These are phyloP conservation scores for Aegle marmelos DNA, from an alignment of 345 rosid species.

Conservation along the genomic window DNA sequence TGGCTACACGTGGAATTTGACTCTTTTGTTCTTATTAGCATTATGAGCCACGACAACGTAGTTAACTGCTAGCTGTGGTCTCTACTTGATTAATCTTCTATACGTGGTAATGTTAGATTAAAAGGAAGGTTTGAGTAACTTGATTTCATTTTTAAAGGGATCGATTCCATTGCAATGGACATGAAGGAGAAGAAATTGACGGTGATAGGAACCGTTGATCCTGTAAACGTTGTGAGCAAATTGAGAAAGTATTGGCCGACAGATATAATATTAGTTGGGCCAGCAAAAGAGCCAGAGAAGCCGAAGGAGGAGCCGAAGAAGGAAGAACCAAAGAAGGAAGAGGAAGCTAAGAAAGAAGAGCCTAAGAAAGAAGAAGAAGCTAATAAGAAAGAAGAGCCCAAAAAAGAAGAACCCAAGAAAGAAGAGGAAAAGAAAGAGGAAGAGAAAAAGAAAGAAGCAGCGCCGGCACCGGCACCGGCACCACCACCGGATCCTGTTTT, in stretches of 20 bases:
- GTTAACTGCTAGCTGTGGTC: no score
- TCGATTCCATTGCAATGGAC: constrained; percentile 79
- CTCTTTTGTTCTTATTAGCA: not conserved
- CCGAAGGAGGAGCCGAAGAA: constrained; percentile 55
- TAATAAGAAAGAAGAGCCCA: constrained; percentile 30
- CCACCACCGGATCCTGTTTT: constrained; percentile 59
- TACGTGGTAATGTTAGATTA: no score
- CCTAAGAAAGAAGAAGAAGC: constrained; percentile 25
- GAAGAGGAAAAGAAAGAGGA: constrained; percentile 33
- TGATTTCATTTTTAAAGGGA: constrained; percentile 36
- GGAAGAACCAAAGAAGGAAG: constrained; percentile 37
- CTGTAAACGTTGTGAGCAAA: constrained; percentile 64
- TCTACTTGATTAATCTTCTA: no score
- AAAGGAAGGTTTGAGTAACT: no score
- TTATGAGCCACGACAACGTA: not conserved
- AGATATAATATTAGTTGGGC: constrained; percentile 67
- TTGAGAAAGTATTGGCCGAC: constrained; percentile 80
- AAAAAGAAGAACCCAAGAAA: constrained; percentile 27
- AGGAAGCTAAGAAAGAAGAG: constrained; percentile 9
- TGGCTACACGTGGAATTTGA: not conserved
- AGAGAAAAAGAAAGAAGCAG: constrained; percentile 22
- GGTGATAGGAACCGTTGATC: constrained; percentile 73
- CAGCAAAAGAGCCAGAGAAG: constrained; percentile 84
- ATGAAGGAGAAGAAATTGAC: constrained; percentile 78
- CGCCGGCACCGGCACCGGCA: constrained; percentile 28